Base-by-base conservation (phyloP, 139 green algal genomes). In the Asterochloris sp. region DNA sequence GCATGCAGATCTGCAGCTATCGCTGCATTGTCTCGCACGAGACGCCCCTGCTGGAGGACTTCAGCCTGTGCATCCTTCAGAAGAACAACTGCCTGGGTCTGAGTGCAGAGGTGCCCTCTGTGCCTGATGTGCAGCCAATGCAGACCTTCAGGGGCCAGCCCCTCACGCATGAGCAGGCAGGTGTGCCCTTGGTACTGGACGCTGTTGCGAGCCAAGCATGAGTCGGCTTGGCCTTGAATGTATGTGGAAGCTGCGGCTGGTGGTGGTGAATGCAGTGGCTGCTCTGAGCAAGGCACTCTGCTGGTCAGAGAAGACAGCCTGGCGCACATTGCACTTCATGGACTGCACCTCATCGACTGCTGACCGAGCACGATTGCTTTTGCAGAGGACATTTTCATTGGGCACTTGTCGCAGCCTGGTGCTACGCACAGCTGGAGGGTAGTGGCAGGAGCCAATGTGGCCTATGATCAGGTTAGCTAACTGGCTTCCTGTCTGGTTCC, bases 41-140 rank as follows among this genome's bases (percentile, higher is more conserved):
- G 88, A 97, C 85, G 29, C 83, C 83, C 1, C 82, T 93, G 75
- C 93, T 99, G 62, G 90, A 94, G 84, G 77, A 92, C 28, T 98
- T 99, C 85, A 91, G 87, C 29, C 89, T 98, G 29, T 99, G 96
- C 90, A 96, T 99, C 80, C 89, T 99, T 27, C 95, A 99, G 85
- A 94, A 95, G 82, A 91, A 99, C 91, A 98, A 98, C 92, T 99
- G 96, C 88, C 87, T 98, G 19, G 83, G 87, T 0, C 85, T 96
- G 76, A 82, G n/a, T 27, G 90, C 90, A 0, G 82, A 89, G 64
- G 88, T 90, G 15, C 92, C 91, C 0, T 23, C 61, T 14, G 75
- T 85, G 27, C 86, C 93, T 66, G 88, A 96, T 47, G 92, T 95
- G n/a, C 82, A 85, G 0, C 93, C 96, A 29, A 94, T 98, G 89